These are phyloP conservation scores for Xylariaceae sp. DNA, from an alignment of 2,329 filamentous ascomycete genomes.

Conservation along the genomic window DNA sequence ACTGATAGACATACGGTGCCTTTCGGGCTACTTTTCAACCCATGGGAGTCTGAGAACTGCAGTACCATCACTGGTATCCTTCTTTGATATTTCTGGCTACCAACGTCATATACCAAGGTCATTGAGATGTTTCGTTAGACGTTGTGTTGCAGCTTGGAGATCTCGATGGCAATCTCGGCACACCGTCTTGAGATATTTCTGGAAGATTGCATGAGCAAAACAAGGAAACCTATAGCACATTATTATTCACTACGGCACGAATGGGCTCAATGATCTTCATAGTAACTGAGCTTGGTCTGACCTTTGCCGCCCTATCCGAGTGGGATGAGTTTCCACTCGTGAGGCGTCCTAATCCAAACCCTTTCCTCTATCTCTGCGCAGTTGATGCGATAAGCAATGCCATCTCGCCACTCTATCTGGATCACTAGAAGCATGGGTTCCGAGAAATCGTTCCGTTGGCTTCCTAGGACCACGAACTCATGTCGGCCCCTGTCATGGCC, in stretches of 20 bases:
- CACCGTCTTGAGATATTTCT: no score
- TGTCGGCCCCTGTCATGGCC: background rate
- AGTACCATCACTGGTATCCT: no score
- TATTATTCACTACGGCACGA: background rate
- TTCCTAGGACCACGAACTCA: slow-evolving; percentile 3
- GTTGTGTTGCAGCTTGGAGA: no score
- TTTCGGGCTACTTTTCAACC: no score
- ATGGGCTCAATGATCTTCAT: background rate
- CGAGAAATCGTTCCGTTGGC: slow-evolving; percentile 4
- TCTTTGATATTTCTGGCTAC: no score
- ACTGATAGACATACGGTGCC: no score
- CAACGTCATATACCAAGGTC: no score
- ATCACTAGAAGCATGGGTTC: slow-evolving; percentile 1
- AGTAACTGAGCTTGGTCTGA: background rate
- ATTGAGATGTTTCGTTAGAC: no score
- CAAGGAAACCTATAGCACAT: no score
- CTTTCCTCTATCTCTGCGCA: slow-evolving; percentile 1
- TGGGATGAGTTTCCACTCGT: slow-evolving; percentile 1
- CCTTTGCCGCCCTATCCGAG: background rate
- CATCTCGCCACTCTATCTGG: slow-evolving; percentile 1
- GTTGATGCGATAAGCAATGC: slow-evolving; percentile 3
- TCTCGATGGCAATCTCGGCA: no score
- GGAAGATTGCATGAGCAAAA: no score
- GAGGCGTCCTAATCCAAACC: slow-evolving; percentile 1
- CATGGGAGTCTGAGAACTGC: no score